Base-by-base conservation (phyloP, 768 basidiomycete genomes). In the Lanmaoa rubissima region DNA sequence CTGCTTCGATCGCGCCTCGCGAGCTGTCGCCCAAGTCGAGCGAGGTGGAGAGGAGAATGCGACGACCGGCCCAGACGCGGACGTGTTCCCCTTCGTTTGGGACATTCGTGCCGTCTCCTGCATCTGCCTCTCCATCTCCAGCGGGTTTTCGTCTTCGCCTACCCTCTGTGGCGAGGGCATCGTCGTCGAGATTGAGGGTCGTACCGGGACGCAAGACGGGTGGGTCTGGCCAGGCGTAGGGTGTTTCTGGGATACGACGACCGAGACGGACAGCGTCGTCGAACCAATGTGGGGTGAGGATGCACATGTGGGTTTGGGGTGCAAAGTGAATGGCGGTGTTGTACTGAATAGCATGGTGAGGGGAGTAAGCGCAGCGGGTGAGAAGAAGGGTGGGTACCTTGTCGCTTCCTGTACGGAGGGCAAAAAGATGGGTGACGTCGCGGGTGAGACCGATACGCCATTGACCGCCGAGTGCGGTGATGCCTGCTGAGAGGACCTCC, bases 271-370 rank as follows among this genome's bases (percentile, higher is more conserved):
- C 78, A 3, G 80, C 79, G 61, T 94, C 92, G 62, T 94, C 90
- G 57, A 94, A 94, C 94, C 94, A 97, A 60, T 94, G 91, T 0
- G 94, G 94, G 0, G 93, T 79, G n/a, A 97, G 65, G 11, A 93
- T 75, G 48, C 79, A 82, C 64, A 94, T 81, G 10, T 76, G 72
- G 0, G 84, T 85, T 47, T 79, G 73, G 4, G 80, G 70, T 49
- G 83, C 79, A 69, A 81, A 85, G 60, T 87, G 82, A 60, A 87
- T 74, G 32, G 80, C 78, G 3, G 74, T 77, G 34, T 74, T 67
- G 64, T 79, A 80, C 67, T 79, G 34, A 21, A 46, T 2, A 10
- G 31, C 7, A 13, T n/a, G 19, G 45, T 59, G 16, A 59, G 50
- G 21, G 5, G 11, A 13, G 32, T 26, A 6, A 24, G 32, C 1